A percentile compares a stretch with the other conserved stretches of the same genome.
Conservation (phyloP, 2,329 filamentous ascomycete genomes). For the Diaporthe australafricana region DNA sequence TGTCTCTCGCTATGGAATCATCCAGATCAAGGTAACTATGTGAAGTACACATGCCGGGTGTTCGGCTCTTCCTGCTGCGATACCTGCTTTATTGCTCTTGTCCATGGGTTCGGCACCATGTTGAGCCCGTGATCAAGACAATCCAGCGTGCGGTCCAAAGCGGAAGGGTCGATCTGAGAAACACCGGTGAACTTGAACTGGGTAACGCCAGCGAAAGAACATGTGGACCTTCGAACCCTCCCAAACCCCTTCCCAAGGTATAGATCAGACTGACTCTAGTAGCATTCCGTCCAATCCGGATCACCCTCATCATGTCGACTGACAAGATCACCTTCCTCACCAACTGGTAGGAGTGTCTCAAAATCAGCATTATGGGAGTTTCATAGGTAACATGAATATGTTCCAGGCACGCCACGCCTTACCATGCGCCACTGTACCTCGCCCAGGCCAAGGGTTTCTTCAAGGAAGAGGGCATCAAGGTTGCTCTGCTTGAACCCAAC, state of each 20-base stretch:
- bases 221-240: conserved; percentile 74
- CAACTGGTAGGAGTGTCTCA: conserved; percentile 73
- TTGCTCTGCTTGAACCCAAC: conserved; percentile 81
- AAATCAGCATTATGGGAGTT: not conserved
- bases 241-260: conserved; percentile 41
- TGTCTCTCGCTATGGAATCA: conserved; percentile 48
- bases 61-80: conserved; percentile 52
- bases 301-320: conserved; percentile 72
- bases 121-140: not conserved
- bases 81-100: conserved; percentile 42
- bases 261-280: conserved; percentile 58
- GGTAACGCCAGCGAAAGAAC: conserved; percentile 78
- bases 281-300: conserved; percentile 57
- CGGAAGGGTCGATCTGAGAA: conserved; percentile 70
- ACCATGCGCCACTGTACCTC: conserved; percentile 82
- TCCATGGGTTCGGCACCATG: not conserved
- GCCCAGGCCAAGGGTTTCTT: conserved; percentile 82
- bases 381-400: not conserved
- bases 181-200: conserved; percentile 83
- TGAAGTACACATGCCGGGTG: conserved; percentile 59
- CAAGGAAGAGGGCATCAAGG: conserved; percentile 80
- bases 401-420: conserved; percentile 81
- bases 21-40: conserved; percentile 59
- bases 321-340: conserved; percentile 88
- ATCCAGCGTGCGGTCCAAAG: not conserved